phyloP scores from a whole-genome alignment of 2,329 filamentous ascomycete species.

The Mycocentrospora acerina region DNA sequence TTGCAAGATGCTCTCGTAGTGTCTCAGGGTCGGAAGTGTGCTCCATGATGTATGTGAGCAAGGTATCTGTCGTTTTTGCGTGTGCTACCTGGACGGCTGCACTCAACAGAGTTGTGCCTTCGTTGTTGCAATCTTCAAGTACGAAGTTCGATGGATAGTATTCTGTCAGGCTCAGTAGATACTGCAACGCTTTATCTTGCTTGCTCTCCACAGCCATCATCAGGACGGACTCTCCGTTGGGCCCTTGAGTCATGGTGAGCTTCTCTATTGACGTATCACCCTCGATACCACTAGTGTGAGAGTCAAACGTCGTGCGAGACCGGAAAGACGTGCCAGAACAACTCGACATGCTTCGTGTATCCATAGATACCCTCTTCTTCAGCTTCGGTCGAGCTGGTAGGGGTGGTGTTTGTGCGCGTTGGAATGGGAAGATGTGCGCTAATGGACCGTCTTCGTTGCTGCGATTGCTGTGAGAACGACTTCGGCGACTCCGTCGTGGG shows the following conservation, averaged over 20 bases:
- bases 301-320: constrained; percentile 72
- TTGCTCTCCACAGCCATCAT: constrained; percentile 60
- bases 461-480: constrained; percentile 19
- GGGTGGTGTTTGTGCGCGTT: constrained; percentile 59
- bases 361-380: constrained; percentile 82
- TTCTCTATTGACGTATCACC: constrained; percentile 84
- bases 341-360: constrained; percentile 83
- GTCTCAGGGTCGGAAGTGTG: constrained; percentile 56
- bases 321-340: constrained; percentile 81
- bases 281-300: constrained; percentile 69
- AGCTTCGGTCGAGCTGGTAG: constrained; percentile 54
- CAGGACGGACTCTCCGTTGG: constrained; percentile 75
- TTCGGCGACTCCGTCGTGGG: constrained; percentile 18
- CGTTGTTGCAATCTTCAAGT: constrained; percentile 82
- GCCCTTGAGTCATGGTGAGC: constrained; percentile 69
- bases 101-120: constrained; percentile 85
- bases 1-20: constrained; percentile 67
- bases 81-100: constrained; percentile 87
- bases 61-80: constrained; percentile 69
- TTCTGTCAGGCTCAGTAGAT: constrained; percentile 74
- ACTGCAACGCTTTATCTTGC: constrained; percentile 71
- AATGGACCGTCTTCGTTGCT: constrained; percentile 50
- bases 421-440: constrained; percentile 89
- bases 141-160: constrained; percentile 73
- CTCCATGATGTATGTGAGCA: constrained; percentile 69